Base-by-base conservation (phyloP, 352 stramenopile genomes). In the Nothophytophthora sp. region DNA sequence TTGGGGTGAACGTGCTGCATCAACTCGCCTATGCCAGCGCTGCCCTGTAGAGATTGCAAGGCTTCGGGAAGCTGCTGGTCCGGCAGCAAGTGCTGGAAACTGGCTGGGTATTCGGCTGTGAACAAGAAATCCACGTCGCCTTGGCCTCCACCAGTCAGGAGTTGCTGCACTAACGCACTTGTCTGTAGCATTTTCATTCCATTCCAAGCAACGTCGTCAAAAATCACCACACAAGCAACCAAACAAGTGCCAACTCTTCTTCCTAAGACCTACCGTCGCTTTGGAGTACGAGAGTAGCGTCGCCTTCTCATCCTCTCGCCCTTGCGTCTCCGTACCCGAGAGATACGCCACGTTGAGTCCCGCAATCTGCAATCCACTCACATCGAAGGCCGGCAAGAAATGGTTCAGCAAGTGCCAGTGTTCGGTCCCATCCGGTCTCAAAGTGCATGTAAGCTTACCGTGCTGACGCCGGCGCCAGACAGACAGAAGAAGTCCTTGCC, bases 111-210 rank as follows among this genome's bases (percentile, higher is more conserved):
- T 13, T 86, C 64, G 0, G 76, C 60, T 2, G 64, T 87, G 30
- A 93, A 65, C 15, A 93, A 60, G 42, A 91, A 91, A 33, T 91
- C 80, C 18, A 88, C 52, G 16, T 77, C 63, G 24, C 40, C 44
- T 42, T 67, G 47, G 23, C 67, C 43, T 39, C 27, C 39, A 42
- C 24, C 43, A 4, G 46, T 37, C 44, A 52, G 62, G 49, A 64
- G 53, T 25, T 52, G 45, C 41, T 53, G 56, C 56, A 69, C 23
- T 16, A 73, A 16, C 11, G 29, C 29, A 32, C 55, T 35, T 2
- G 40, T 27, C 58, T 67, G 41, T 15, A 66, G 25, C 11, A 49
- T n/a, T n/a, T n/a, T n/a, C n/a, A n/a, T n/a, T n/a, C n/a, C n/a
- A n/a, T n/a, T n/a, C n/a, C n/a, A n/a, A n/a, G n/a, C n/a, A n/a